A percentile compares a stretch with the other conserved stretches of the same genome.
Conservation (phyloP, 2,329 filamentous ascomycete species). For the Epicoccum sorghinum region DNA sequence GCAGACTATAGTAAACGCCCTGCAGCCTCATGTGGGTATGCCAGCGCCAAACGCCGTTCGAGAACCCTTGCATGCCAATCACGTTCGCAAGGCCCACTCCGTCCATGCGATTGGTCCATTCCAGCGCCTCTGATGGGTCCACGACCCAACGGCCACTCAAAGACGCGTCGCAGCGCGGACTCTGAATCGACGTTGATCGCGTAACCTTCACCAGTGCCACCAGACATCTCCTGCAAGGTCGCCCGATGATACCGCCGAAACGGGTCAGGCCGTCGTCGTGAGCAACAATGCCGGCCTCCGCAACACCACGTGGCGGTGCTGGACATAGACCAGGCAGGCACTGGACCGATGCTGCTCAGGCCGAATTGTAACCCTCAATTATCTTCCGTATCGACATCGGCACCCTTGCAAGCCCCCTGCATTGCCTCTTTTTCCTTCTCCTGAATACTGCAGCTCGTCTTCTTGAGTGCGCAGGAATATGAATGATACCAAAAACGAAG, state of each 20-base stretch:
- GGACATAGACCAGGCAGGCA: conserved; percentile 6
- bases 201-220: conserved; percentile 8
- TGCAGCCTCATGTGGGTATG: conserved; percentile 16
- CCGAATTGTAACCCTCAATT: background rate
- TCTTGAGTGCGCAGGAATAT: background rate
- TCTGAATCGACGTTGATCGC: conserved; percentile 1
- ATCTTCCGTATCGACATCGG: background rate
- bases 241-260: conserved; percentile 3
- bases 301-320: conserved; percentile 6
- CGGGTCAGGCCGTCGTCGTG: conserved; percentile 3
- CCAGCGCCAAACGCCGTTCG: conserved; percentile 23
- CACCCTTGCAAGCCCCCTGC: background rate
- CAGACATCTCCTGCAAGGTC: background rate
- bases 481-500: conserved; percentile 20
- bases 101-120: conserved; percentile 33
- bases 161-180: conserved; percentile 3
- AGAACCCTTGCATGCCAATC: conserved; percentile 32
- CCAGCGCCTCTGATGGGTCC: conserved; percentile 31
- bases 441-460: conserved; percentile 20
- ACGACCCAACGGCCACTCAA: conserved; percentile 28
- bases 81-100: conserved; percentile 21
- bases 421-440: conserved; percentile 18
- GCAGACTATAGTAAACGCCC: conserved; percentile 16
- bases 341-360: background rate
- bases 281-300: conserved; percentile 3